Evolutionary conservation across 2,329 filamentous ascomycete genomes (phyloP).

Genomic region (Pyricularia sp.): DNA sequence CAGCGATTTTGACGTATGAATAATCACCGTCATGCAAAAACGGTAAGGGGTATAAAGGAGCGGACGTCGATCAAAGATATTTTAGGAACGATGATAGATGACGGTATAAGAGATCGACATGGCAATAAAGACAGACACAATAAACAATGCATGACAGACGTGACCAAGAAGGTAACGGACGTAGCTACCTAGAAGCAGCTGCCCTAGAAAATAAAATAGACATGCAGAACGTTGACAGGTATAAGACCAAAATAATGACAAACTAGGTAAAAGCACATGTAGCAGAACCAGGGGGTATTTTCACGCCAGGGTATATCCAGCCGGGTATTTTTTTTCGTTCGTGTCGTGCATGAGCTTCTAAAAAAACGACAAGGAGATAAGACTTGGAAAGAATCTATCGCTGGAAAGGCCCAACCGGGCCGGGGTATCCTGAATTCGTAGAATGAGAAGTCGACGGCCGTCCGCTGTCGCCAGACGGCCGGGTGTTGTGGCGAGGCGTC

Average conservation of each 20-base stretch:
- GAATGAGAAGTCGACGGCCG: slow-evolving; percentile 92
- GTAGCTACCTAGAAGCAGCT: neutral
- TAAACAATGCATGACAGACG: neutral
- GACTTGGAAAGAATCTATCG: slow-evolving; percentile 49
- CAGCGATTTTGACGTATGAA: neutral
- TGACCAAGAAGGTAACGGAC: neutral
- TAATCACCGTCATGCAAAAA: neutral
- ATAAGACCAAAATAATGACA: slow-evolving; percentile 32
- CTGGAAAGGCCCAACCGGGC: slow-evolving; percentile 75
- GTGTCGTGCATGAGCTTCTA: slow-evolving; percentile 21
- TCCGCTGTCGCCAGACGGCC: slow-evolving; percentile 82
- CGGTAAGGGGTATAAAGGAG: slow-evolving; percentile 2
- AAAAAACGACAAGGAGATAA: slow-evolving; percentile 23
- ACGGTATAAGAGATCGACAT: neutral
- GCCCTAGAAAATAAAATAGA: slow-evolving; percentile 8
- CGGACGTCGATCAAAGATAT: neutral
- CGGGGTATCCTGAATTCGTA: slow-evolving; percentile 92
- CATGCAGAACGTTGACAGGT: slow-evolving; percentile 21
- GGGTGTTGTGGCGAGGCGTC: slow-evolving; percentile 74
- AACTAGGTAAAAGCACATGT: slow-evolving; percentile 30
- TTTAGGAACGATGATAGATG: neutral
- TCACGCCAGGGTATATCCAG: slow-evolving; percentile 59
- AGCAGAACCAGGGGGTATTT: slow-evolving; percentile 41
- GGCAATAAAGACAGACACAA: neutral
- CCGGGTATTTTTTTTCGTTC: slow-evolving; percentile 38